Evolutionary conservation across 1,284 basidiomycete genomes (phyloP).

Genomic region (Ustilago shanxiensis): DNA sequence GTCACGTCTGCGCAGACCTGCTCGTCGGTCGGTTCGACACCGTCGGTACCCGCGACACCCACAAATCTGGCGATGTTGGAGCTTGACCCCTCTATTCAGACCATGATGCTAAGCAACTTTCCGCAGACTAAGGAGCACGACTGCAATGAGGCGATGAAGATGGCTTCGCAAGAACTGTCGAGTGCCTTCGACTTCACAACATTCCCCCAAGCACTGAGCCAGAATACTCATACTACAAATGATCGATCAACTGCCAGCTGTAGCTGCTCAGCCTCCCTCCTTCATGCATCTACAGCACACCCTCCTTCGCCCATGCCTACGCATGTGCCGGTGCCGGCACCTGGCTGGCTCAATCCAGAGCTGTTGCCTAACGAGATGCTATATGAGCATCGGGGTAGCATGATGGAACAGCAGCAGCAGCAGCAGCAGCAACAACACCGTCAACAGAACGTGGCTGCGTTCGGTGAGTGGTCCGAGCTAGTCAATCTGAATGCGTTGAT

Average conservation of each 20-base stretch:
- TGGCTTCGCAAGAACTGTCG: slow-evolving; percentile 8
- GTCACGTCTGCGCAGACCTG: background rate
- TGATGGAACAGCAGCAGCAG: slow-evolving; percentile 2
- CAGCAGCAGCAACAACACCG: too few relatives aligned
- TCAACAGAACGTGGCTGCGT: background rate
- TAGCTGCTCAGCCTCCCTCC: slow-evolving; percentile 14
- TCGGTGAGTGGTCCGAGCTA: slow-evolving; percentile 3
- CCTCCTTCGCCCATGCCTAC: background rate
- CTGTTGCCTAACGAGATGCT: background rate
- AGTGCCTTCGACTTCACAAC: slow-evolving; percentile 22
- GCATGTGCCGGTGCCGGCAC: slow-evolving; percentile 15
- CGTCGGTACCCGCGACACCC: slow-evolving; percentile 22
- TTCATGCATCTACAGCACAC: too few relatives aligned
- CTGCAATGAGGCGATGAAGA: background rate
- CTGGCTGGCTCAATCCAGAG: slow-evolving; percentile 25
- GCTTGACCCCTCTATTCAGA: background rate
- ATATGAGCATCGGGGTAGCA: background rate
- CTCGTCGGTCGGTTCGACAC: slow-evolving; percentile 14
- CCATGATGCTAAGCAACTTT: background rate
- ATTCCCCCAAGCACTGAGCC: background rate
- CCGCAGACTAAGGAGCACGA: background rate
- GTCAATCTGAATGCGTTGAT: background rate
- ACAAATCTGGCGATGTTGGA: slow-evolving; percentile 8
- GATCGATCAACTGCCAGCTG: background rate
- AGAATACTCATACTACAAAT: background rate